Conservation (phyloP, 345 rosid genomes). For the Populus ilicifolia region DNA sequence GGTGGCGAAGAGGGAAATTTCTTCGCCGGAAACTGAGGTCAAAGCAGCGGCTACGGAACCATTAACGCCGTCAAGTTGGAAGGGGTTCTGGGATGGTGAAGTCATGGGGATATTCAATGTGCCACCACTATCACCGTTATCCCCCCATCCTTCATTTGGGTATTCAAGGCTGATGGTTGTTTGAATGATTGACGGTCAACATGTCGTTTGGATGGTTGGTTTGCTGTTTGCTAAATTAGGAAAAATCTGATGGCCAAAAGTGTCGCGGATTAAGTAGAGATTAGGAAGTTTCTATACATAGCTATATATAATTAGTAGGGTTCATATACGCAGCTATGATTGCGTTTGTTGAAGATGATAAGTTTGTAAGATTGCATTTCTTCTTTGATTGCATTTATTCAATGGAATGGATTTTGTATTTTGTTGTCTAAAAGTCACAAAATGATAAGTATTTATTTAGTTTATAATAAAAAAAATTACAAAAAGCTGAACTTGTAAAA, state of each 20-base stretch:
- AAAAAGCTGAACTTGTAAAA: too few species aligned
- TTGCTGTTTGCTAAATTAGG: neutral
- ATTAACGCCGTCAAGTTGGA: conserved; percentile 93
- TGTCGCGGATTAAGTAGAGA: neutral
- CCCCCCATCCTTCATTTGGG: conserved; percentile 52
- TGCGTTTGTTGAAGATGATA: neutral
- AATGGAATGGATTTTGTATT: neutral
- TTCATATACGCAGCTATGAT: neutral
- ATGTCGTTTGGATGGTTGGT: neutral
- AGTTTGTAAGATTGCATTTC: conserved; percentile 16
- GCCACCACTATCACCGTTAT: conserved; percentile 80
- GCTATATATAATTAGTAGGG: neutral
- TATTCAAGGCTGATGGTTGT: conserved; percentile 37
- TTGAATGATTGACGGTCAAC: conserved; percentile 10
- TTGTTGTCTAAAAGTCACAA: too few species aligned
- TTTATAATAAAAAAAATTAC: too few species aligned
- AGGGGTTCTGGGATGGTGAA: conserved; percentile 69
- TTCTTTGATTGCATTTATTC: conserved; percentile 30
- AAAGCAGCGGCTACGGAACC: conserved; percentile 32
- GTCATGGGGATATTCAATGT: conserved; percentile 60
- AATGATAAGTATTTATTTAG: too few species aligned
- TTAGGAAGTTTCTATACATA: neutral
- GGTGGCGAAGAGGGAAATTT: conserved; percentile 10
- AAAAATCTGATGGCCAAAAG: conserved; percentile 9
- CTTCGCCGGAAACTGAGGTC: conserved; percentile 15